A percentile compares a stretch with the other conserved stretches of the same genome.
Conservation (phyloP, 176 grass and related monocot genomes). For the Guadua angustifolia region DNA sequence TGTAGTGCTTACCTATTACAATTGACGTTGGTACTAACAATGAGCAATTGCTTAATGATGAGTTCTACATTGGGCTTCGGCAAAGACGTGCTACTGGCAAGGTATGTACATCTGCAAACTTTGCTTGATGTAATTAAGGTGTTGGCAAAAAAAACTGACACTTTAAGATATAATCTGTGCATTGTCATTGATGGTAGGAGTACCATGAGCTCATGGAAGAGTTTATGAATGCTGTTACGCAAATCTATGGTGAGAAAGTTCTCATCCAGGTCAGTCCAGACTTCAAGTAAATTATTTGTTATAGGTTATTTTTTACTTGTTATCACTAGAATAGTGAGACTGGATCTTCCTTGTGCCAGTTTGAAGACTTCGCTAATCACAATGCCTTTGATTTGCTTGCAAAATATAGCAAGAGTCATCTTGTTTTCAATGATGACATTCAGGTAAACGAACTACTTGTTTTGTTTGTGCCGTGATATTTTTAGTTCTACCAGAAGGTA, state of each 20-base stretch:
- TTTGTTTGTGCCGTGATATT: not conserved
- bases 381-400: conserved; percentile 96
- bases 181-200: conserved; percentile 60
- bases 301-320: conserved; percentile 7
- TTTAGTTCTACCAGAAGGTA: conserved; percentile 21
- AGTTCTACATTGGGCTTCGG: conserved; percentile 93
- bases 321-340: conserved; percentile 37
- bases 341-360: conserved; percentile 58
- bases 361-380: conserved; percentile 99
- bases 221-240: conserved; percentile 91
- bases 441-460: conserved; percentile 59
- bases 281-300: conserved; percentile 10
- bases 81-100: conserved; percentile 86
- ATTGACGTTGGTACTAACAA: conserved; percentile 99
- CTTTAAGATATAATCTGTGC: conserved; percentile 33
- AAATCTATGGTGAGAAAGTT: conserved; percentile 95
- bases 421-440: conserved; percentile 99
- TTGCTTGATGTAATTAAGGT: conserved; percentile 11
- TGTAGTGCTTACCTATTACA: conserved; percentile 93
- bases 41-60: conserved; percentile 78
- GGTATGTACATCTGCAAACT: conserved; percentile 48
- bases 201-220: conserved; percentile 89
- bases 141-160: conserved; percentile 7
- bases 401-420: conserved; percentile 96
- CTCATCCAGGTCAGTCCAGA: conserved; percentile 76